Evolutionary conservation across 2,329 filamentous ascomycete species (phyloP).

Genomic region (Colletotrichum sp.): DNA sequence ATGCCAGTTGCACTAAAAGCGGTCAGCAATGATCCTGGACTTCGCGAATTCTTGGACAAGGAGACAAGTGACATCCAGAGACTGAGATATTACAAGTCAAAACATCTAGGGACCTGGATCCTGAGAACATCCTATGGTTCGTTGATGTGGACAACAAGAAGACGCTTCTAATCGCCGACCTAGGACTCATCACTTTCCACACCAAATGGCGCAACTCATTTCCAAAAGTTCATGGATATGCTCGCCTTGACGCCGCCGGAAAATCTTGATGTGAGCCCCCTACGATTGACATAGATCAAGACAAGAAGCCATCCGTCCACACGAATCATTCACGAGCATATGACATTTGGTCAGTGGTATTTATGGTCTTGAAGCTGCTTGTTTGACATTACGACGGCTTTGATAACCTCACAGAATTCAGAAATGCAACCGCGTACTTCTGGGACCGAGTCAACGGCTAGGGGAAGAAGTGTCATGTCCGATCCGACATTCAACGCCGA

Average conservation of each 20-base stretch:
- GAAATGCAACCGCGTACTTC: neutral
- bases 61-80: neutral
- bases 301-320: neutral
- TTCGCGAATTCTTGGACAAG: neutral
- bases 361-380: constrained; percentile 30
- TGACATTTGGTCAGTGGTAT: constrained; percentile 35
- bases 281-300: neutral
- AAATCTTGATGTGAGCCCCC: neutral
- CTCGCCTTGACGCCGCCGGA: neutral
- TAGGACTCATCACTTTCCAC: neutral
- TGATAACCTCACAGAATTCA: neutral
- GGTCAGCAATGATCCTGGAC: neutral
- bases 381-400: constrained; percentile 27
- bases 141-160: rapidly evolving
- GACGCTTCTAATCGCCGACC: neutral
- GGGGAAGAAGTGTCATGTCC: neutral
- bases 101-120: neutral
- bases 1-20: neutral
- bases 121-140: constrained; percentile 5
- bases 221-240: neutral
- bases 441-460: neutral
- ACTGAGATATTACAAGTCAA: neutral
- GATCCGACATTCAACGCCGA: neutral
- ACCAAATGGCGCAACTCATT: neutral
- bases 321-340: constrained; percentile 25